phyloP scores from a whole-genome alignment of 1,284 basidiomycete genomes.

The Kalmanozyma brasiliensis region DNA sequence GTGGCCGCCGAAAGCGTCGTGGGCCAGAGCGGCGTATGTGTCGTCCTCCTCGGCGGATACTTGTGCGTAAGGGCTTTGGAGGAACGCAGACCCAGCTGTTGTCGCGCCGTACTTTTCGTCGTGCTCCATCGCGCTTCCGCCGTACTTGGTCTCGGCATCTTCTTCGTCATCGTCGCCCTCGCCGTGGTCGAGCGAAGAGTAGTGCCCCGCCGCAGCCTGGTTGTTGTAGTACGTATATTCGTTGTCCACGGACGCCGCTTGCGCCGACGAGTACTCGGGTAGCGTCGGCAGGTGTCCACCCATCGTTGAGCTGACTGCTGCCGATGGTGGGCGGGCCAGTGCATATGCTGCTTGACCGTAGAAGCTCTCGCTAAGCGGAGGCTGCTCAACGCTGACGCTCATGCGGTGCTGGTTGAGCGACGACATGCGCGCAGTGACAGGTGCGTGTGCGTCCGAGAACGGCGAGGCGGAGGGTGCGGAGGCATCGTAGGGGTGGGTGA shows the following conservation, averaged over 20 bases:
- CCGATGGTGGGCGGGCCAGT: conserved; percentile 26
- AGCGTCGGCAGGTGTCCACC: conserved; percentile 15
- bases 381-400: conserved; percentile 35
- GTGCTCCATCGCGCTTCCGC: conserved; percentile 23
- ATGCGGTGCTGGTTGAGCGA: conserved; percentile 21
- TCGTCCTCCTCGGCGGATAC: conserved; percentile 24
- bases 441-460: conserved; percentile 20
- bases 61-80: conserved; percentile 38
- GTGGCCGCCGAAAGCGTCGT: conserved; percentile 22
- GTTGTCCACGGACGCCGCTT: conserved; percentile 4
- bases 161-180: conserved; percentile 31
- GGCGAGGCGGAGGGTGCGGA: conserved; percentile 19
- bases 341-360: conserved; percentile 59
- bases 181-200: conserved; percentile 28
- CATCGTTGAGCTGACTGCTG: conserved; percentile 3
- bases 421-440: conserved; percentile 25
- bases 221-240: conserved; percentile 34
- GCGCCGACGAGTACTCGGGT: conserved; percentile 21
- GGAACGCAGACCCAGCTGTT: conserved; percentile 16
- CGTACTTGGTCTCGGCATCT: conserved; percentile 42
- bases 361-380: conserved; percentile 59
- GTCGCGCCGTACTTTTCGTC: conserved; percentile 42
- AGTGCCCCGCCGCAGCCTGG: conserved; percentile 34
- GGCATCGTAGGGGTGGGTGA: conserved; percentile 35
- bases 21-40: conserved; percentile 25